Conservation (phyloP, 2,329 filamentous ascomycete genomes). For the Periconia sp. region DNA sequence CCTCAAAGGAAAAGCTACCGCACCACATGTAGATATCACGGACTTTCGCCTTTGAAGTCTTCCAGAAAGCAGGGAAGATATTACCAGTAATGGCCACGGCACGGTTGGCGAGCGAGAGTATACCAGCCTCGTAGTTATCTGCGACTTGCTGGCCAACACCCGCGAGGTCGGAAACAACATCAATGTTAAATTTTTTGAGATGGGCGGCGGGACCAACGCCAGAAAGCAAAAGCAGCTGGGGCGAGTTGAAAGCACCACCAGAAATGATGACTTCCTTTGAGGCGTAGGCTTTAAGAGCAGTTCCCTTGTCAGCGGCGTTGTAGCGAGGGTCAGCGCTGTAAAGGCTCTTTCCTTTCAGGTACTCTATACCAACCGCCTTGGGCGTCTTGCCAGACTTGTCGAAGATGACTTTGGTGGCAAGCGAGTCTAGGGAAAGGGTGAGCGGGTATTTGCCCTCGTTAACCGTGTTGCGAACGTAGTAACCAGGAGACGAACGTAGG, state of each 20-base stretch:
- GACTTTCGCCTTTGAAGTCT: constrained; percentile 25
- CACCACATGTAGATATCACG: constrained; percentile 40
- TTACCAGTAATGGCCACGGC: constrained; percentile 22
- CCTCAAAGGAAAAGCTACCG: constrained; percentile 33
- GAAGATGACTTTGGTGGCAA: constrained; percentile 52
- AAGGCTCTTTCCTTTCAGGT: constrained; percentile 47
- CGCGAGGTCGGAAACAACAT: constrained; percentile 59
- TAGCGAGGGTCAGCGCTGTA: constrained; percentile 54
- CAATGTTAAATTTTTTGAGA: constrained; percentile 61
- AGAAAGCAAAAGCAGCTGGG: constrained; percentile 67
- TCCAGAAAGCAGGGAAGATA: constrained; percentile 35
- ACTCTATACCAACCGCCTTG: constrained; percentile 53
- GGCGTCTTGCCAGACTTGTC: constrained; percentile 36
- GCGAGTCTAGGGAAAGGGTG: constrained; percentile 42
- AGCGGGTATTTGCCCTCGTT: constrained; percentile 46
- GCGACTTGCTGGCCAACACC: constrained; percentile 58
- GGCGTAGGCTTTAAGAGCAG: constrained; percentile 48
- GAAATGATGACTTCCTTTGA: constrained; percentile 35
- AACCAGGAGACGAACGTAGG: constrained; percentile 31
- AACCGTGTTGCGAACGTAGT: constrained; percentile 56
- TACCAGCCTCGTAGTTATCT: constrained; percentile 31
- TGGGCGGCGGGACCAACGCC: constrained; percentile 64
- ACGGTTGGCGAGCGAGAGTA: constrained; percentile 23
- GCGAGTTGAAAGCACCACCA: constrained; percentile 64
- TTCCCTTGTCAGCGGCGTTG: constrained; percentile 22